Evolutionary conservation across 2,329 filamentous ascomycete species (phyloP).

Genomic region (Fusarium sp.): DNA sequence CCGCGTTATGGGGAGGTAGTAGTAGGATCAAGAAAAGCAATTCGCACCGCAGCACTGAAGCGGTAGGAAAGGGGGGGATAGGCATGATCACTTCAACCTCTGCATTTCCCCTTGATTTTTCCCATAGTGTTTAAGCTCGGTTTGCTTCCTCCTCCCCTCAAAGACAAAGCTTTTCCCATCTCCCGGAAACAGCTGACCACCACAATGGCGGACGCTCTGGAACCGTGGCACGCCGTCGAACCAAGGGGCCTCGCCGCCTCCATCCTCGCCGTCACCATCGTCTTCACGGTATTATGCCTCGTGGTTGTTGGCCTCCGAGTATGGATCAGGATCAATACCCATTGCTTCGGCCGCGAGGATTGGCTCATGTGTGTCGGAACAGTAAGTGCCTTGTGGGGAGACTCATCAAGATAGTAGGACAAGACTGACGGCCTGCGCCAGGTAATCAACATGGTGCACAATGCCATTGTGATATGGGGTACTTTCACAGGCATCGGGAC

Average conservation of each 20-base stretch:
- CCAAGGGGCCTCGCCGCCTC: conserved; percentile 14
- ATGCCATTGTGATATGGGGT: conserved; percentile 22
- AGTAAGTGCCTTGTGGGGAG: background rate
- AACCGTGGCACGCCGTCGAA: conserved; percentile 14
- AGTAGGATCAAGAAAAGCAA: too few relatives aligned
- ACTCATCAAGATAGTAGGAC: background rate
- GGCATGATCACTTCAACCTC: too few relatives aligned
- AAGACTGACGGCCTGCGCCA: background rate
- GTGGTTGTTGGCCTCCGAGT: conserved; percentile 11
- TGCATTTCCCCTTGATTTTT: too few relatives aligned
- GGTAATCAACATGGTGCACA: conserved; percentile 23
- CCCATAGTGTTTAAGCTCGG: too few relatives aligned
- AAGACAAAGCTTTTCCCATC: too few relatives aligned
- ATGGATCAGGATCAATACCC: background rate
- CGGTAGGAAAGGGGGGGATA: too few relatives aligned
- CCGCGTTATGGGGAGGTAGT: too few relatives aligned
- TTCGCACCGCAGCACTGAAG: too few relatives aligned
- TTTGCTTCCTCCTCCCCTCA: too few relatives aligned
- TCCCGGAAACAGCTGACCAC: background rate
- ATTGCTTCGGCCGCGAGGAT: conserved; percentile 15
- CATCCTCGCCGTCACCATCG: background rate
- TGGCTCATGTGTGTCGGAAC: conserved; percentile 25
- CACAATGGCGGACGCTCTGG: conserved; percentile 7
- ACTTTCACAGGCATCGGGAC: conserved; percentile 11
- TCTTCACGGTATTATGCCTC: conserved; percentile 12